phyloP scores from a whole-genome alignment of 768 basidiomycete species.

The Melanogaster broomeanus region DNA sequence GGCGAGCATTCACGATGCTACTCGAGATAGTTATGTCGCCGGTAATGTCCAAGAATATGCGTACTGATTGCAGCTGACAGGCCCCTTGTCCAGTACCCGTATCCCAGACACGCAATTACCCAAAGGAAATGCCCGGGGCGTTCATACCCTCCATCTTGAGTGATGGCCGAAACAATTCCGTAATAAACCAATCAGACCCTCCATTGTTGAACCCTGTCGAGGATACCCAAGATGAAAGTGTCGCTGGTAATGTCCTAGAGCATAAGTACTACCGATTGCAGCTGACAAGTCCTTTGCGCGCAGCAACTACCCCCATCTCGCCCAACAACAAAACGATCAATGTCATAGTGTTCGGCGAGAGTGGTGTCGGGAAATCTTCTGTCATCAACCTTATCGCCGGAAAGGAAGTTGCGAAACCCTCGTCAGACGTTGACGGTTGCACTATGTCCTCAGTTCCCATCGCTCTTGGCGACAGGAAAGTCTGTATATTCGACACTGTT shows the following conservation, averaged over 20 bases:
- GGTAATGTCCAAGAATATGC: too few species aligned
- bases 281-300: conserved; percentile 7
- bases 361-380: conserved; percentile 32
- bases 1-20: too few species aligned
- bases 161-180: too few species aligned
- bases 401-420: conserved; percentile 17
- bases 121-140: too few species aligned
- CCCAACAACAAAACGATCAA: conserved; percentile 29
- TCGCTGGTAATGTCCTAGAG: conserved; percentile 12
- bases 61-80: too few species aligned
- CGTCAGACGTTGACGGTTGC: conserved; percentile 29
- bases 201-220: too few species aligned
- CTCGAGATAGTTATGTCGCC: too few species aligned
- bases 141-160: too few species aligned
- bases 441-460: conserved; percentile 29
- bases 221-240: too few species aligned
- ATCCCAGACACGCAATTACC: too few species aligned
- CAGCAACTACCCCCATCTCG: not conserved
- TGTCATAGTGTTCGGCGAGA: conserved; percentile 44
- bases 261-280: not conserved
- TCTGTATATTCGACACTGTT: conserved; percentile 30
- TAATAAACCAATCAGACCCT: too few species aligned
- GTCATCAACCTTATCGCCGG: conserved; percentile 29
- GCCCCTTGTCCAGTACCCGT: too few species aligned
- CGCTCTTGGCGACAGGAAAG: conserved; percentile 16